Evolutionary conservation across 768 basidiomycete genomes (phyloP).

Genomic region (Xerocomus spinulosus): DNA sequence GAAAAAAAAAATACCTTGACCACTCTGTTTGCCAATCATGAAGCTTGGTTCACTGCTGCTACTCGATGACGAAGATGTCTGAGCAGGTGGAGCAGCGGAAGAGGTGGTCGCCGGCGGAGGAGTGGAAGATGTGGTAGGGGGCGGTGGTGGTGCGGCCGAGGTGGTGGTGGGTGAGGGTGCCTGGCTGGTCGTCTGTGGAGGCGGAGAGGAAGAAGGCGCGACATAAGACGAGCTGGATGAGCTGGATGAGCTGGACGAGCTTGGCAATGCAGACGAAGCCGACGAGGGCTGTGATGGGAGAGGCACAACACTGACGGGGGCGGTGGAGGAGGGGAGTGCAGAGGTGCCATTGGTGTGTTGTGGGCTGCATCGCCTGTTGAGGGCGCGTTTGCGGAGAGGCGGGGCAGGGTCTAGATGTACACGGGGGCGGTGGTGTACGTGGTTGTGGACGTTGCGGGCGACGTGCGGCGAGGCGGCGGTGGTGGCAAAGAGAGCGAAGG

Average conservation of each 20-base stretch:
- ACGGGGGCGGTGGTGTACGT: background rate
- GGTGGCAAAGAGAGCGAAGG: conserved; percentile 37
- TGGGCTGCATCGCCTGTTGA: conserved; percentile 26
- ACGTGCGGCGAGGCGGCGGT: conserved; percentile 36
- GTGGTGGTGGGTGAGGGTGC: background rate
- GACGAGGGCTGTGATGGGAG: background rate
- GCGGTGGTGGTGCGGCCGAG: background rate
- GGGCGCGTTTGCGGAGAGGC: conserved; percentile 22
- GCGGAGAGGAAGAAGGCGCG: background rate
- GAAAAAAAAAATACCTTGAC: conserved; percentile 36
- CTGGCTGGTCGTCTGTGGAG: background rate
- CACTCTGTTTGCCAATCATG: conserved; percentile 45
- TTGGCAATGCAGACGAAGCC: no score
- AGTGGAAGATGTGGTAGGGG: conserved; percentile 1
- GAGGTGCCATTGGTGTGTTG: conserved; percentile 14
- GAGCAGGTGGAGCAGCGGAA: conserved; percentile 10
- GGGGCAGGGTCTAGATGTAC: background rate
- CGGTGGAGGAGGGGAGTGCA: background rate
- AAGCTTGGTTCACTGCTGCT: conserved; percentile 31
- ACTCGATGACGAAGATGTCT: conserved; percentile 12
- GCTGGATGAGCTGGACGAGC: background rate
- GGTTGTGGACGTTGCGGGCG: conserved; percentile 25
- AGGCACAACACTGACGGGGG: conserved; percentile 24
- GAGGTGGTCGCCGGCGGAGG: conserved; percentile 3
- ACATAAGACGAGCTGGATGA: background rate